phyloP scores from a whole-genome alignment of 768 basidiomycete genomes.

The Dentipellis sp. region DNA sequence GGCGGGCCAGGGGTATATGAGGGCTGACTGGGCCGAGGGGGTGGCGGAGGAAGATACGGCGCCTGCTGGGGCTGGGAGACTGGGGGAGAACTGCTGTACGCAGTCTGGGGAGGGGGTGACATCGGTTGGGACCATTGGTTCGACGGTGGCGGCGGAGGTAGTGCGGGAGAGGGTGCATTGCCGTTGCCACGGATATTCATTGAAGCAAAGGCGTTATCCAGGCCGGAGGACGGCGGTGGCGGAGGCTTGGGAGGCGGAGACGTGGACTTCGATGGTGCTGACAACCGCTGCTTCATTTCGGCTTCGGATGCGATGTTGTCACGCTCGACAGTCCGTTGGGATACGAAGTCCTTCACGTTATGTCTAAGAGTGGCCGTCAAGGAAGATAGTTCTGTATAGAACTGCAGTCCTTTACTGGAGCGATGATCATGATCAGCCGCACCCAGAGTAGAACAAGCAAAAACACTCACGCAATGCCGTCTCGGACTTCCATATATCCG shows the following conservation, averaged over 20 bases:
- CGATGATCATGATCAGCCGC: constrained; percentile 1
- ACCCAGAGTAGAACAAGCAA: constrained; percentile 6
- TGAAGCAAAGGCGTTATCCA: constrained; percentile 46
- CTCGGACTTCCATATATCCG: constrained; percentile 78
- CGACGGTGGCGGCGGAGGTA: constrained; percentile 22
- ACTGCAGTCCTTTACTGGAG: constrained; percentile 76
- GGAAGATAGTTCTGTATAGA: constrained; percentile 74
- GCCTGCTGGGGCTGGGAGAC: constrained; percentile 8
- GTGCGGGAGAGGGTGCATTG: constrained; percentile 23
- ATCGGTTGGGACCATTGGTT: constrained; percentile 8
- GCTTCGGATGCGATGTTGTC: constrained; percentile 57
- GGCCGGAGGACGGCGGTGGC: constrained; percentile 13
- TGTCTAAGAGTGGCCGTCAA: constrained; percentile 48
- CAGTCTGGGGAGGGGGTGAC: constrained; percentile 7
- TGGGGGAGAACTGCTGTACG: constrained; percentile 4
- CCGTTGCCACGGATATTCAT: constrained; percentile 37
- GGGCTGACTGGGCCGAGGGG: constrained; percentile 8
- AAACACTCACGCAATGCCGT: constrained; percentile 66
- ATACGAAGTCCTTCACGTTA: constrained; percentile 54
- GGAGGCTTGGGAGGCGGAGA: constrained; percentile 27
- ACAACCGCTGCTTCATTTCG: constrained; percentile 61
- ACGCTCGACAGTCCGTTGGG: constrained; percentile 58
- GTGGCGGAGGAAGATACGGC: constrained; percentile 14
- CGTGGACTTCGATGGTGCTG: constrained; percentile 27
- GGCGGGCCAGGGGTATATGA: constrained; percentile 6